Evolutionary conservation across 805 yeast species (phyloP).

Genomic region (Teunomyces funiuensis): DNA sequence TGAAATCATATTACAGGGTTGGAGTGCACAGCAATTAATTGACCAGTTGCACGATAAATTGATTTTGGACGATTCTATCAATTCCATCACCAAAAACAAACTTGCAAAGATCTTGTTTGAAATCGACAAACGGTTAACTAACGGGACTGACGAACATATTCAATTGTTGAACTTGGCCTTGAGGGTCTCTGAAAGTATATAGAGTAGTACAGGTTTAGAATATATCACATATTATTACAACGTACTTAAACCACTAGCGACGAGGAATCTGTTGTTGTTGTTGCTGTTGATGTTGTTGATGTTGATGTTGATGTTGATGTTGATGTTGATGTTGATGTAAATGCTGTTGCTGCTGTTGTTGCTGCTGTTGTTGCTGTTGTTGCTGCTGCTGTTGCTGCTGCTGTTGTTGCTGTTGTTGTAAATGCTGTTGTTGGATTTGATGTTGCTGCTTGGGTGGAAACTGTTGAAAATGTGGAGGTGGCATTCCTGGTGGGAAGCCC

Average conservation of each 20-base stretch:
- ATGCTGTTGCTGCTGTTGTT: not conserved
- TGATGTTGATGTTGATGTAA: conserved; percentile 17
- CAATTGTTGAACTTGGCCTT: conserved; percentile 66
- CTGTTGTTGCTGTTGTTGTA: conserved; percentile 14
- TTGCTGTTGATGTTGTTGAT: conserved; percentile 6
- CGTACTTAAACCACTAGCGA: conserved; percentile 5
- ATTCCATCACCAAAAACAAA: conserved; percentile 57
- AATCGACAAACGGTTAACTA: conserved; percentile 70
- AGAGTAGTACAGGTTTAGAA: not conserved
- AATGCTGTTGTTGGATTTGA: conserved; percentile 15
- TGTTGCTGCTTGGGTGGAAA: conserved; percentile 10
- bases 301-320: conserved; percentile 9
- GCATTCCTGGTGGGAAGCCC: conserved; percentile 23
- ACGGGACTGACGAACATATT: conserved; percentile 87
- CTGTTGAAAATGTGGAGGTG: conserved; percentile 17
- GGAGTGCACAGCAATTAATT: conserved; percentile 73
- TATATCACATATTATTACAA: not conserved
- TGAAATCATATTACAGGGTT: conserved; percentile 62
- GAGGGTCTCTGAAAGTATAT: conserved; percentile 22
- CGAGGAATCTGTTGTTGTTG: conserved; percentile 4
- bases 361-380: conserved; percentile 9
- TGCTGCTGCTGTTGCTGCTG: conserved; percentile 12
- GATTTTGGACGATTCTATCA: conserved; percentile 51
- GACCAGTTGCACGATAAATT: conserved; percentile 71
- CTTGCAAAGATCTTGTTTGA: conserved; percentile 68